Base-by-base conservation (phyloP, 2,329 filamentous ascomycete genomes). In the Aspergillus sojae region DNA sequence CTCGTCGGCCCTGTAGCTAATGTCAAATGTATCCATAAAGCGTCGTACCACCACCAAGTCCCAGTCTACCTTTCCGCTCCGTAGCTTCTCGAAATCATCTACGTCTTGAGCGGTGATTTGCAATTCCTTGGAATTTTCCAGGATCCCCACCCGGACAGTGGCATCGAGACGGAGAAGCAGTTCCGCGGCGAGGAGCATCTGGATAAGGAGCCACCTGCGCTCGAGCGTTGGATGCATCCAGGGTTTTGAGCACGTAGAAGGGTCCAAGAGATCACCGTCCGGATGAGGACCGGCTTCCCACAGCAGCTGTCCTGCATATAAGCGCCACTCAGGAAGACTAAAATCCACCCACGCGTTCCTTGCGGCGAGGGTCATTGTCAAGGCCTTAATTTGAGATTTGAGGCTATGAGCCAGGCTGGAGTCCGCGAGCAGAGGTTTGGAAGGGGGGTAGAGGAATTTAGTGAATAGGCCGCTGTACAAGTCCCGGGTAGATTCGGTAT, bases 1-100 rank as follows among this genome's bases (percentile, higher is more conserved):
- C 48, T 67, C 57, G 19, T 61, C 58, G 10, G 66, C 57, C 11
- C 46, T 56, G 58, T 72, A 76, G 34, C 66, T 68, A 19, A 84
- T 77, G 21, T 77, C 70, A n/a, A 86, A 74, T 57, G 82, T 85
- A 50, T 85, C 81, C 36, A 86, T 72, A 57, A 86, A 86, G 3
- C 82, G 78, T 26, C 83, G 79, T 7, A 82, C 83, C 21, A 84
- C 77, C 2, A 87, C 77, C 28, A 88, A 72, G 71, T 86, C 84
- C 85, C 85, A 87, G 58, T 85, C 81, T 5, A 84, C 77, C 67
- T 87, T 86, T 5, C 77, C 75, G n/a, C 79, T 82, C 61, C 82
- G 80, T 50, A 83, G 70, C 26, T 77, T 77, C 54, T 81, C 78
- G 58, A 85, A 83, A 7, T 79, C 75, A 23, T 78, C 71, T 16